A percentile compares a stretch with the other conserved stretches of the same genome.
phyloP scores from a whole-genome alignment of 176 grass and related monocot genomes.

The Oryza rufipogon region DNA sequence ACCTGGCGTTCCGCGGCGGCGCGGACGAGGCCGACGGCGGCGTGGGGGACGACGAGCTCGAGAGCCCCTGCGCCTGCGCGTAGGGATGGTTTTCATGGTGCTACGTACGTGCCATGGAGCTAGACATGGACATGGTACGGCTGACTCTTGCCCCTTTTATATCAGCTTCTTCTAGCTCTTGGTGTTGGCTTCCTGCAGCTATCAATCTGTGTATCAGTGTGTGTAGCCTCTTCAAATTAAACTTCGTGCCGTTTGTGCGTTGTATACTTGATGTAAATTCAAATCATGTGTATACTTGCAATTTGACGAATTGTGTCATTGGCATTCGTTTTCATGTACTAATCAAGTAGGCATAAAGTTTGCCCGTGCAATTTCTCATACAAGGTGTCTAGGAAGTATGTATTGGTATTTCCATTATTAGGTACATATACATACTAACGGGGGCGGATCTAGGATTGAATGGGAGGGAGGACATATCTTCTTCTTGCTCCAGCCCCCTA shows the following conservation, averaged over 20 bases:
- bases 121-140: not conserved
- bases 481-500: too few species aligned
- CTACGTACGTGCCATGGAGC: not conserved
- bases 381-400: too few species aligned
- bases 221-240: not conserved
- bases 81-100: not conserved
- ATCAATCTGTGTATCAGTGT: not conserved
- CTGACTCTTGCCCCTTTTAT: not conserved
- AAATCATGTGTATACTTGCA: not conserved
- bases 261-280: not conserved
- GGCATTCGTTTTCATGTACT: not conserved
- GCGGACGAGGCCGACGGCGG: slow-evolving; percentile 40
- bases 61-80: slow-evolving; percentile 59
- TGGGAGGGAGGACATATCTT: too few species aligned
- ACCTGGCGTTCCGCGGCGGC: slow-evolving; percentile 54
- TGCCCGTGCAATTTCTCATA: not conserved
- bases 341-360: not conserved
- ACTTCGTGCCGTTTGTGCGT: not conserved
- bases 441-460: too few species aligned
- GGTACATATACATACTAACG: too few species aligned
- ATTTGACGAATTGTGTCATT: not conserved
- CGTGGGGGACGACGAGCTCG: slow-evolving; percentile 15
- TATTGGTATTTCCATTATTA: too few species aligned
- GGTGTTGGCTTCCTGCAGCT: not conserved
- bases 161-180: not conserved